Conservation (phyloP, 176 grass and related monocot genomes). For the Musa beccarii region DNA sequence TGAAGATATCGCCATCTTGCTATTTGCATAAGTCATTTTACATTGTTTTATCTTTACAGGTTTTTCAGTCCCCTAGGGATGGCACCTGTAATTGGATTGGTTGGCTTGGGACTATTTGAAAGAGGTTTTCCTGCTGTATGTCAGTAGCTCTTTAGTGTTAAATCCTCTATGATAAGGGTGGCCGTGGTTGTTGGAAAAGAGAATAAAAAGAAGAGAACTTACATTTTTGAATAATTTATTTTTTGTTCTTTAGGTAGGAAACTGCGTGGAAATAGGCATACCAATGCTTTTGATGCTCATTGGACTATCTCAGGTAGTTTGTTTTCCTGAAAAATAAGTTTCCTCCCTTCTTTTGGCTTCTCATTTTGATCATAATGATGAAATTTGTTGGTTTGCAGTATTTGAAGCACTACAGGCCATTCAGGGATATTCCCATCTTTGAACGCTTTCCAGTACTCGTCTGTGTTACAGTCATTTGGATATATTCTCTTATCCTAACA, state of each 20-base stretch:
- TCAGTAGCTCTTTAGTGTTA: constrained; percentile 1
- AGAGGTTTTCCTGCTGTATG: constrained; percentile 47
- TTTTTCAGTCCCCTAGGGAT: constrained; percentile 49
- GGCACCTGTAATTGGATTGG: constrained; percentile 43
- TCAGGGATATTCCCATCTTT: constrained; percentile 41
- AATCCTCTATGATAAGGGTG: neutral
- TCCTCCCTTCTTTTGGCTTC: neutral
- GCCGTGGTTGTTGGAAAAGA: neutral
- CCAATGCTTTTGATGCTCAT: constrained; percentile 47
- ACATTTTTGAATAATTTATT: neutral
- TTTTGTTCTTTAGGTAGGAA: constrained; percentile 33
- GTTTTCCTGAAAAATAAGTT: neutral
- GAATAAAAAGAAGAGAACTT: neutral
- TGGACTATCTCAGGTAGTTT: constrained; percentile 39
- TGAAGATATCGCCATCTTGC: neutral
- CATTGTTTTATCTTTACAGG: constrained; percentile 9
- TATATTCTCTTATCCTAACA: constrained; percentile 43
- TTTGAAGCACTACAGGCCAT: constrained; percentile 45
- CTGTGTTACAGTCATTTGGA: constrained; percentile 38
- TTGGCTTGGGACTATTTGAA: constrained; percentile 52
- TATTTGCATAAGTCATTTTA: neutral
- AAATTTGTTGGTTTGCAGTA: constrained; percentile 32
- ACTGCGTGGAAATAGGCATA: constrained; percentile 48
- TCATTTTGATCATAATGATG: constrained; percentile 6
- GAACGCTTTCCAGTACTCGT: constrained; percentile 43